These are phyloP conservation scores for Triticum aestivum DNA, from an alignment of 176 grass and related monocot species.

Conservation along the genomic window IWGSC_CS_RefSeq_v2.1 NC_057796.1:366968721-366969220, in stretches of 20 bases:
- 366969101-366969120: conserved; percentile 92
- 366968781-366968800: neutral
- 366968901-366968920: neutral
- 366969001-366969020: neutral
- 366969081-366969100: conserved; percentile 95
- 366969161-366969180: conserved; percentile 38
- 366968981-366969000: neutral
- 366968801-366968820: neutral
- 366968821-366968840: neutral
- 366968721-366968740: neutral
- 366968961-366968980: neutral
- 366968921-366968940: neutral
- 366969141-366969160: conserved; percentile 66
- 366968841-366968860: neutral
- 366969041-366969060: conserved; percentile 88
- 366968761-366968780: neutral
- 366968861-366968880: neutral
- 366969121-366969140: conserved; percentile 91
- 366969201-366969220: conserved; percentile 98
- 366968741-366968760: neutral
- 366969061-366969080: conserved; percentile 78
- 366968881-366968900: neutral
- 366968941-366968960: neutral
- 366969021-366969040: conserved; percentile 67
- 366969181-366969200: conserved; percentile 90